A percentile compares a stretch with the other conserved stretches of the same genome.
Conservation (phyloP, 345 rosid genomes). For the Psidium friedrichsthalianum region DNA sequence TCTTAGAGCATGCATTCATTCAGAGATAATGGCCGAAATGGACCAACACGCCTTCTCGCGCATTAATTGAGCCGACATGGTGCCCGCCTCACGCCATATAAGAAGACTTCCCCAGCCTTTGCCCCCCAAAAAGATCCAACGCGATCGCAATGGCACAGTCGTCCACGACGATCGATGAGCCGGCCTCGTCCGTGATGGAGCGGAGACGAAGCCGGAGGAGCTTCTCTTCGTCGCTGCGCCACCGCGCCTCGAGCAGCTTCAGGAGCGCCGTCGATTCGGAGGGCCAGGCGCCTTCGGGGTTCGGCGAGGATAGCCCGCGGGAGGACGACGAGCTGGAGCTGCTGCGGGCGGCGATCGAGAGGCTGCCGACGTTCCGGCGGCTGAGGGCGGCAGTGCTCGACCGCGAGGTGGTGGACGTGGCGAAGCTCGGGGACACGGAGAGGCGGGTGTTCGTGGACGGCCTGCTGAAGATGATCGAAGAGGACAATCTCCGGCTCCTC, state of each 20-base stretch:
- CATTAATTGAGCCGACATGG: too few species aligned
- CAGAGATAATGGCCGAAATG: not conserved
- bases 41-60: not conserved
- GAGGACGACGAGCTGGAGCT: constrained; percentile 16
- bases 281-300: not conserved
- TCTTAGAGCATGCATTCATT: not conserved
- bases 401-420: constrained; percentile 17
- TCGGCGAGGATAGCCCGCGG: not conserved
- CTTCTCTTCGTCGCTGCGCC: not conserved
- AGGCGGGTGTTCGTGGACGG: constrained; percentile 25
- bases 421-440: constrained; percentile 18
- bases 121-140: not conserved
- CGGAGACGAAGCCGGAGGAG: not conserved
- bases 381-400: constrained; percentile 14
- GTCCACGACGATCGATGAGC: not conserved
- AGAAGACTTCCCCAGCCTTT: not conserved
- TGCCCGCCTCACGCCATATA: not conserved
- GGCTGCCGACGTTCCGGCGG: constrained; percentile 21
- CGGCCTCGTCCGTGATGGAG: not conserved
- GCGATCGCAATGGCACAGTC: not conserved
- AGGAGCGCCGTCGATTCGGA: not conserved
- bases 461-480: constrained; percentile 21
- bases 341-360: constrained; percentile 38
- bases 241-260: not conserved
- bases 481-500: constrained; percentile 26